Evolutionary conservation across 148 eudicot species (phyloP).

Genomic region (Spergularia bocconei): DNA sequence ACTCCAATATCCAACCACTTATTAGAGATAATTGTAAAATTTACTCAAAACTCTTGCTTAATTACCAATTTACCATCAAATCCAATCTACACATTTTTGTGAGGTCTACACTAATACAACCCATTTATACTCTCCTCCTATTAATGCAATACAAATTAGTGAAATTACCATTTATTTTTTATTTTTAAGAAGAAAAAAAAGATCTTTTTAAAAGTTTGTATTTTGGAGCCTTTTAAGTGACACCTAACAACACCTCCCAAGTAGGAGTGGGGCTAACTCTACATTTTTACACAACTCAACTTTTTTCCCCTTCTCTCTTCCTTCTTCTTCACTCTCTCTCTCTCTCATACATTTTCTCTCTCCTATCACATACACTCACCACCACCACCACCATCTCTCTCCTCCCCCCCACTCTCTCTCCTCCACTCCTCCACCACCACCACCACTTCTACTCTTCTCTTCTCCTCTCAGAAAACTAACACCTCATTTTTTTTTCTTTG

Average conservation of each 20-base stretch:
- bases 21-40: neutral
- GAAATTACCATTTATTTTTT: too few relatives aligned
- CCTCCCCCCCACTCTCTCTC: slow-evolving; percentile 12
- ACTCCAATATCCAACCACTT: neutral
- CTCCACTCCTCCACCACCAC: slow-evolving; percentile 25
- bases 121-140: neutral
- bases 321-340: neutral
- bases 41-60: neutral
- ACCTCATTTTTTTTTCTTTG: neutral
- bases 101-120: neutral
- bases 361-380: slow-evolving; percentile 11
- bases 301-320: neutral
- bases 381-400: slow-evolving; percentile 21
- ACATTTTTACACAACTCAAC: neutral
- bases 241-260: slow-evolving; percentile 23
- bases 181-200: too few relatives aligned
- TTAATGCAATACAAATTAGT: neutral
- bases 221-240: slow-evolving; percentile 33
- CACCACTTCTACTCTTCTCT: neutral
- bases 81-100: neutral
- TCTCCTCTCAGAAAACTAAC: neutral
- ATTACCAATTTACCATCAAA: neutral
- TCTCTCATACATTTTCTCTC: neutral
- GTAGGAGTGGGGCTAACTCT: neutral
- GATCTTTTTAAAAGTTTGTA: too few relatives aligned